Evolutionary conservation across 2,329 filamentous ascomycete species (phyloP).

Genomic region (Pseudocercospora cruenta): DNA sequence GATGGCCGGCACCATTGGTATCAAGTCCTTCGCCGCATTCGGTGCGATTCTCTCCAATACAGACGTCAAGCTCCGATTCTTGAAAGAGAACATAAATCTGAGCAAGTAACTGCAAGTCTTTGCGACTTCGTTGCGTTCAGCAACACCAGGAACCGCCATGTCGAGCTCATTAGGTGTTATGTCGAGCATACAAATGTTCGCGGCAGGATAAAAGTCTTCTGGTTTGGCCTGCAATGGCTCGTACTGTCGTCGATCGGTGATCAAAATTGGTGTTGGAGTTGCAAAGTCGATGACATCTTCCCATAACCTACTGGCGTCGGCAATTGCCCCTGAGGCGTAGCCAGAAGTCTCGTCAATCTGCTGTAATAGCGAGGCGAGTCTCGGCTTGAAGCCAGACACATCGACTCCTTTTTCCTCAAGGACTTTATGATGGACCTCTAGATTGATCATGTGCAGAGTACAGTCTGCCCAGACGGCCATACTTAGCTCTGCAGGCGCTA

Average conservation of each 20-base stretch:
- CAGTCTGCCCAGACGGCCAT: constrained; percentile 24
- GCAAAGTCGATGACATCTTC: constrained; percentile 11
- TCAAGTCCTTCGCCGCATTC: constrained; percentile 61
- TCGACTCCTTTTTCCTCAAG: constrained; percentile 28
- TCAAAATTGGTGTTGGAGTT: constrained; percentile 43
- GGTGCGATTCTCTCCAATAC: constrained; percentile 60
- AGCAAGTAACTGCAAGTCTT: constrained; percentile 51
- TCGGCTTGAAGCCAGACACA: constrained; percentile 12
- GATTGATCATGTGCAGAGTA: constrained; percentile 29
- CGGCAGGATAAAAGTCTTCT: constrained; percentile 68
- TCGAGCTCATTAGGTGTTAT: constrained; percentile 59
- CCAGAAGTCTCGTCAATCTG: background rate
- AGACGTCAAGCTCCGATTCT: constrained; percentile 44
- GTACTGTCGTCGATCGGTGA: constrained; percentile 71
- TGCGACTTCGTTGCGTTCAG: constrained; percentile 26
- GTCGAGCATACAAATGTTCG: constrained; percentile 64
- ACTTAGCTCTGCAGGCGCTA: background rate
- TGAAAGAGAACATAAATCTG: constrained; percentile 45
- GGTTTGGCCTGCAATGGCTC: constrained; percentile 66
- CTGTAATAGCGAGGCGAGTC: constrained; percentile 8
- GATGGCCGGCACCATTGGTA: constrained; percentile 54
- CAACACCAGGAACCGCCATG: constrained; percentile 38
- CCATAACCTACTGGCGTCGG: constrained; percentile 16
- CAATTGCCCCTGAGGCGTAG: background rate
- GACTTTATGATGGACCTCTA: constrained; percentile 34